Conservation (phyloP, 805 yeast species). For the Starmerella floricola region DNA sequence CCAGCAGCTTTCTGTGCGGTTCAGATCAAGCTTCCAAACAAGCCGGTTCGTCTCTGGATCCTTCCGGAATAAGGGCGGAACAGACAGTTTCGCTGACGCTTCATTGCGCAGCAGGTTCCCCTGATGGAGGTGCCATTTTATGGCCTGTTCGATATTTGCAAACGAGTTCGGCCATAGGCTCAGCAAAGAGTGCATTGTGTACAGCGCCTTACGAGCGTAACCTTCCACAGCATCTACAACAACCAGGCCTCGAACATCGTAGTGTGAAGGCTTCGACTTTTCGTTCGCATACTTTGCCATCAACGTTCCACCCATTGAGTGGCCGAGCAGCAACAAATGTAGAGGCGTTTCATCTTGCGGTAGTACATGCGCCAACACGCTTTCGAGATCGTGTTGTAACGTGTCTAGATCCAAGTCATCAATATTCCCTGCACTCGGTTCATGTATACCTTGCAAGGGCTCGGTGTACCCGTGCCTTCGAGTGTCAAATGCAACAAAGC, state of each 20-base stretch:
- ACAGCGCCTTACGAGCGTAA: conserved; percentile 62
- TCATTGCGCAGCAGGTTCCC: conserved; percentile 42
- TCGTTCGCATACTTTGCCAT: conserved; percentile 41
- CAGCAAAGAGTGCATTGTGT: conserved; percentile 56
- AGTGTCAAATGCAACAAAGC: conserved; percentile 60
- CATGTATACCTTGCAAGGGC: background rate
- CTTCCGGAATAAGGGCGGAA: conserved; percentile 49
- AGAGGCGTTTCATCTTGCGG: conserved; percentile 14
- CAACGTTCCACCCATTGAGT: conserved; percentile 86
- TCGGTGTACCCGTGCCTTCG: conserved; percentile 66
- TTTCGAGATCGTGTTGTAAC: conserved; percentile 47
- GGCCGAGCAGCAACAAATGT: conserved; percentile 58
- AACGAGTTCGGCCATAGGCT: conserved; percentile 53
- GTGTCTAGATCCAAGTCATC: conserved; percentile 35
- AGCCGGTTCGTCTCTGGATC: conserved; percentile 25
- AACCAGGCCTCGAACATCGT: conserved; percentile 49
- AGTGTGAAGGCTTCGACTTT: background rate
- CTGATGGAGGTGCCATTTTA: conserved; percentile 64
- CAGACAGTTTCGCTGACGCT: conserved; percentile 60
- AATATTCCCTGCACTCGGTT: conserved; percentile 28
- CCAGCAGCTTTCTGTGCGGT: conserved; percentile 60
- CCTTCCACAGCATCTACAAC: conserved; percentile 92
- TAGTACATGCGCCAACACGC: conserved; percentile 36
- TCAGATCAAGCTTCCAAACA: conserved; percentile 56
- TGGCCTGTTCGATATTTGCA: conserved; percentile 41